Evolutionary conservation across 2,329 filamentous ascomycete genomes (phyloP), one percentile per base, ranked within the genome.

Genomic region (Cladosporium sp.): DNA sequence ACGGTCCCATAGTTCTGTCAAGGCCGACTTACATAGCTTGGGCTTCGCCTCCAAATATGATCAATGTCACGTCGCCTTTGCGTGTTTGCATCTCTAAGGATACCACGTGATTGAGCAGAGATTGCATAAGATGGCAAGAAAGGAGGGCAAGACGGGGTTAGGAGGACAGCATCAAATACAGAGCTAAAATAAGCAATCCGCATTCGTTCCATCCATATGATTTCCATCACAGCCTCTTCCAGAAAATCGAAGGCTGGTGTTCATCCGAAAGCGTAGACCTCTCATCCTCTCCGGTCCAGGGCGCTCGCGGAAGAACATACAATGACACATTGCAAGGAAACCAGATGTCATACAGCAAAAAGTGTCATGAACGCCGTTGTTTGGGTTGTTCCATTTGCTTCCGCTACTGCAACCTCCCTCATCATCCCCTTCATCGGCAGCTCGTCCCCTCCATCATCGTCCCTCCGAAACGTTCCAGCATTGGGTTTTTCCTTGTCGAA

Each of bases 331-430:
- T 55, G 52, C 52, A 55, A 55, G 40, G 40, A 55, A 55, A 47
- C 52, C 52, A 55, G 28, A 47, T 47, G 52, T 47, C 50, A 42
- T 25, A 53, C 37, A 28, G 37, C 32, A 24, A 32, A 53, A 52
- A 50, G 34, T 22, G 50, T 55, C 52, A 55, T 55, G 40, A 55
- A 55, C 52, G 52, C 40, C 52, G 32, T 54, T 44, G 17, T 22
- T 22, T 40, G 52, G 28, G 51, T 55, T 55, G 52, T 55, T 55
- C 52, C 52, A 55, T 55, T 55, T 55, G 52, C 52, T 55, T 57
- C 44, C 54, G 44, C 54, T 56, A 49, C 55, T 42, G 45, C 55
- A 51, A 51, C 55, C 55, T 57, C 55, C 47, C 55, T 19, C 39
- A 17, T 35, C 42, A 17, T 17, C 40, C 24, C 42, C 44, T 10